These are phyloP conservation scores for Entophlyctis luteolus DNA, from an alignment of 192 early-diverging fungal species.

Conservation along the genomic window DNA sequence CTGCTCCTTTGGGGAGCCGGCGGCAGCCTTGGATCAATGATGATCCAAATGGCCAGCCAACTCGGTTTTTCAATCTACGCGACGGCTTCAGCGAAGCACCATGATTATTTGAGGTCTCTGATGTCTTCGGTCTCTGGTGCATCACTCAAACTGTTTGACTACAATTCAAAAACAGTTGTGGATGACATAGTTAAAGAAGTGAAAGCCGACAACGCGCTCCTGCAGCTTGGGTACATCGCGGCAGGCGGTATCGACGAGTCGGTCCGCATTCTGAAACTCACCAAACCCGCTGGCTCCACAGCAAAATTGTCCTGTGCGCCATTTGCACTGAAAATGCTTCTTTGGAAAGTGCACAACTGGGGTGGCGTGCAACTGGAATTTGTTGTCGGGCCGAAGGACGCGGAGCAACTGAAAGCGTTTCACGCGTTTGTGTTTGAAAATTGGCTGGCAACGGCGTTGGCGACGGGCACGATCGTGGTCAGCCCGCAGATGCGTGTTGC, in stretches of 20 bases:
- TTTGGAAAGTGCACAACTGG: slow-evolving; percentile 15
- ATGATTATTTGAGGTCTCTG: slow-evolving; percentile 3
- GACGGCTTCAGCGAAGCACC: slow-evolving; percentile 4
- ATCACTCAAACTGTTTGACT: slow-evolving; percentile 16
- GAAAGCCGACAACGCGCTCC: slow-evolving; percentile 1
- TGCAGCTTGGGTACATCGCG: slow-evolving; percentile 10
- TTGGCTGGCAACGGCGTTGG: background rate
- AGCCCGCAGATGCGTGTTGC: background rate
- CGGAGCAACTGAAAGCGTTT: background rate
- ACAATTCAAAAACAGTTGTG: slow-evolving; percentile 7
- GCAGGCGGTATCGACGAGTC: background rate
- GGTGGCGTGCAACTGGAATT: slow-evolving; percentile 3
- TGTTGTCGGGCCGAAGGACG: background rate
- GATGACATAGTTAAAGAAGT: background rate
- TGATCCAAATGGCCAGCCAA: slow-evolving; percentile 1
- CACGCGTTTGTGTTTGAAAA: background rate
- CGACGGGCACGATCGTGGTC: background rate
- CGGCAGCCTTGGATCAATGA: slow-evolving; percentile 5
- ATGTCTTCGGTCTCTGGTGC: background rate
- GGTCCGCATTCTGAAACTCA: background rate
- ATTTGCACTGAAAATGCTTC: slow-evolving; percentile 9
- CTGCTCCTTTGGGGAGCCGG: slow-evolving; percentile 18
- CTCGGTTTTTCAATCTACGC: slow-evolving; percentile 16
- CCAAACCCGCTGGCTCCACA: background rate
- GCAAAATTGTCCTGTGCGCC: slow-evolving; percentile 18